Percentiles rank a stretch among this genome's conserved stretches.
phyloP scores from a whole-genome alignment of 1,139 yeast genomes.

The Suhomyces bokatorum region DNA sequence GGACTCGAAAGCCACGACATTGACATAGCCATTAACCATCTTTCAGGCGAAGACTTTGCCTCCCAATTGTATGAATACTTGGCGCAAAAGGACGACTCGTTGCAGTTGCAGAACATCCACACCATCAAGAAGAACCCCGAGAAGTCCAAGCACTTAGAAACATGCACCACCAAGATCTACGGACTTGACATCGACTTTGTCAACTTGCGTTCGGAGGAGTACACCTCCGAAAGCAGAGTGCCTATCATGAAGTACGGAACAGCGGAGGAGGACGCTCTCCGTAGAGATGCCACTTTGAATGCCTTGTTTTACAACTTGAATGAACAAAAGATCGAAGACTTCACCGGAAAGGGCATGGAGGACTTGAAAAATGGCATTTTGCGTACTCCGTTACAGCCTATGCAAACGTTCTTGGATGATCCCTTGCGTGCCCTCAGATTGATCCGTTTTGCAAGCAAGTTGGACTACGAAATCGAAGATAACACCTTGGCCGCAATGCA shows the following conservation, averaged over 20 bases:
- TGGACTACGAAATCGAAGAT: constrained; percentile 63
- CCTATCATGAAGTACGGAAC: constrained; percentile 82
- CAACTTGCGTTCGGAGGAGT: constrained; percentile 83
- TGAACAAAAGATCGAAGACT: constrained; percentile 72
- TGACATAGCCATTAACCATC: constrained; percentile 82
- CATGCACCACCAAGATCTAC: constrained; percentile 86
- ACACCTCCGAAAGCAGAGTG: constrained; percentile 77
- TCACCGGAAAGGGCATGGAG: constrained; percentile 69
- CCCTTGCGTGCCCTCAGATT: constrained; percentile 86
- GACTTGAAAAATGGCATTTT: constrained; percentile 72
- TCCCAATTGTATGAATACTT: constrained; percentile 59
- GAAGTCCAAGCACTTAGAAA: constrained; percentile 92
- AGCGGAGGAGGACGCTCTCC: constrained; percentile 83
- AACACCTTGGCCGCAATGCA: constrained; percentile 68
- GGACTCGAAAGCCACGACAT: constrained; percentile 81
- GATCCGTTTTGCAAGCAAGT: constrained; percentile 81
- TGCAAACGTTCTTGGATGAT: constrained; percentile 85
- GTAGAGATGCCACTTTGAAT: constrained; percentile 93
- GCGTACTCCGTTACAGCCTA: constrained; percentile 85
- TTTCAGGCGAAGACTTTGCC: constrained; percentile 89
- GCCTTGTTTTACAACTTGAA: constrained; percentile 85
- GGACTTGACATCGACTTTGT: constrained; percentile 90
- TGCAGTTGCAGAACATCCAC: constrained; percentile 58
- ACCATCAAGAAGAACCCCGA: constrained; percentile 91
- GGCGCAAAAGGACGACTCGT: constrained; percentile 37